Evolutionary conservation across 2,329 filamentous ascomycete genomes (phyloP).

Genomic region (Fusarium sp.): DNA sequence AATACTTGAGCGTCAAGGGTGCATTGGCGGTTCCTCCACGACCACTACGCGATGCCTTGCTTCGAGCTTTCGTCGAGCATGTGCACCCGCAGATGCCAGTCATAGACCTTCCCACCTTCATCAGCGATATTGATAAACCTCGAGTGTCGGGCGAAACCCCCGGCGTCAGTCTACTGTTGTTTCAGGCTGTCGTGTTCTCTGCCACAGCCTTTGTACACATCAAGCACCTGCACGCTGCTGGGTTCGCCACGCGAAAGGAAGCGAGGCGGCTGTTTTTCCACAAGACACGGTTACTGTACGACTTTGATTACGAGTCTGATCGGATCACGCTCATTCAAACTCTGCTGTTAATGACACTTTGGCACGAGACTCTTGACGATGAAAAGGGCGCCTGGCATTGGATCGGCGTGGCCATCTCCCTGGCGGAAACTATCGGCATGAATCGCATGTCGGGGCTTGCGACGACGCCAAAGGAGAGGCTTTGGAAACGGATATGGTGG

Average conservation of each 20-base stretch:
- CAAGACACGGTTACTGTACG: background rate
- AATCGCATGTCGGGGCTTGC: background rate
- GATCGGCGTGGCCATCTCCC: background rate
- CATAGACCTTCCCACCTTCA: too few species aligned
- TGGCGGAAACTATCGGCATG: background rate
- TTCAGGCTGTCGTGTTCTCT: constrained; percentile 1
- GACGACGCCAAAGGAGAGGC: background rate
- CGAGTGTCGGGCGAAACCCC: too few species aligned
- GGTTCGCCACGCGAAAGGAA: too few species aligned
- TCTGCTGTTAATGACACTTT: background rate
- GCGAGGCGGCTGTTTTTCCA: too few species aligned
- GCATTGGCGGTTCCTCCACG: too few species aligned
- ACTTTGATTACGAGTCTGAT: background rate
- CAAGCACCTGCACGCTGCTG: background rate
- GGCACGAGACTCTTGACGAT: background rate
- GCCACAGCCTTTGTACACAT: background rate
- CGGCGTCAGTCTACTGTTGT: constrained; percentile 18
- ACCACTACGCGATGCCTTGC: too few species aligned
- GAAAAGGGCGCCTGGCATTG: constrained; percentile 7
- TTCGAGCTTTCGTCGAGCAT: too few species aligned
- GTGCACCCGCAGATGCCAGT: too few species aligned
- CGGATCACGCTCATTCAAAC: background rate
- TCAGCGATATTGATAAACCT: too few species aligned
- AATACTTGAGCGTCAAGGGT: too few species aligned
- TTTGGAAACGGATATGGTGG: constrained; percentile 3